Base-by-base conservation (phyloP, 2,329 filamentous ascomycete genomes). In the Diaporthe ampelina region DNA sequence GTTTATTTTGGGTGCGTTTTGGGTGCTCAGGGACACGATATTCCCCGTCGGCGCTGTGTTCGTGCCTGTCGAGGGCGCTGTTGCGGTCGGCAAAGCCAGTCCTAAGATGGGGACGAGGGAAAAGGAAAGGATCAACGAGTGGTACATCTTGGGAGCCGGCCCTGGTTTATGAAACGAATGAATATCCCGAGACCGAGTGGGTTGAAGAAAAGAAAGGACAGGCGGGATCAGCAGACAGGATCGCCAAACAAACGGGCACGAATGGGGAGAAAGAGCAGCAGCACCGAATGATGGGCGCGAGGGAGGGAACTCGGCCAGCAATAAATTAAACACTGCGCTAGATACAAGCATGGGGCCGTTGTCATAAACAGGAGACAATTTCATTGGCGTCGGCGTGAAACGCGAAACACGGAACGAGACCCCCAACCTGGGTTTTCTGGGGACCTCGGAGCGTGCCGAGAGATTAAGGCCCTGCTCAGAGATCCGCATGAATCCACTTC, bases 81-180 rank as follows among this genome's bases (percentile, higher is more conserved):
- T 67, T 1, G 74, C 6, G 29, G 29, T 67, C 19, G 74, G 74
- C 35, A 63, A 29, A 13, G 72, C 74, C 40, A 73, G 67, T 17
- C 72, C 74, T 45, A 74, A 35, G 32, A 71, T 40, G 59, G 71
- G 59, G 35, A 67, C 32, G 58, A 75, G 45, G 21, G 40, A 50
- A 37, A 70, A 59, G 29, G 65, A 74, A 32, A 73, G 52, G 52
- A 75, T 54, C 52, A 74, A 57, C 26, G 67, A 74, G 35, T 54
- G 59, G 29, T 74, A 71, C 74, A 75, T 75, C 21, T 68, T 75
- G 71, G 72, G 67, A 61, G 58, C 73, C 73, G 59, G 73, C 73
- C 73, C 73, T 63, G 54, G 61, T 73, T 29, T 45, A 21, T 43
- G 70, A 73, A 75, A 54, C 63, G 70, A 75, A 45, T 63, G 73